These are phyloP conservation scores for Talaromyces sp. DNA, from an alignment of 2,329 filamentous ascomycete genomes.

Conservation along the genomic window DNA sequence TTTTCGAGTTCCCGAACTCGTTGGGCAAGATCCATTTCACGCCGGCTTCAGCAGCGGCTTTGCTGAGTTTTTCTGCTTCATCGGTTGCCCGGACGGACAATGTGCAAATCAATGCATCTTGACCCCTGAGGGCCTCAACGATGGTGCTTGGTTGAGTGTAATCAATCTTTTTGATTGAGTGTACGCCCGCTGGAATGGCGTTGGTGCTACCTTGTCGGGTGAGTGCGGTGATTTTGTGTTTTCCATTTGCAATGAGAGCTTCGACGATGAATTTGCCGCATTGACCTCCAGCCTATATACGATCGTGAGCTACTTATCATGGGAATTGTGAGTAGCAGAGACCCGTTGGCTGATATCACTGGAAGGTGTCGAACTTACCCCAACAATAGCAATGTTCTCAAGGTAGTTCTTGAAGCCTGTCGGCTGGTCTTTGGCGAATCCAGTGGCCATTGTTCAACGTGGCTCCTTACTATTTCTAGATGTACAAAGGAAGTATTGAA, in stretches of 20 bases:
- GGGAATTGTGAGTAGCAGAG: too few relatives aligned
- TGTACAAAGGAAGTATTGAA: not conserved
- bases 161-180: slow-evolving; percentile 40
- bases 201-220: slow-evolving; percentile 42
- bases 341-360: too few relatives aligned
- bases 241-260: slow-evolving; percentile 43
- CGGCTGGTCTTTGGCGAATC: slow-evolving; percentile 12
- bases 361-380: slow-evolving; percentile 23
- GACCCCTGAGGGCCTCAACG: slow-evolving; percentile 47
- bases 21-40: slow-evolving; percentile 56
- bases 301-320: not conserved
- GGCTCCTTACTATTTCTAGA: not conserved
- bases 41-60: slow-evolving; percentile 52
- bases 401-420: slow-evolving; percentile 27
- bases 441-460: slow-evolving; percentile 4
- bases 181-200: slow-evolving; percentile 44
- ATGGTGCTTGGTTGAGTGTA: slow-evolving; percentile 47
- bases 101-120: slow-evolving; percentile 56
- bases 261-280: slow-evolving; percentile 26
- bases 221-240: slow-evolving; percentile 50
- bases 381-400: slow-evolving; percentile 37
- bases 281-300: slow-evolving; percentile 31
- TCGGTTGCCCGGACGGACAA: slow-evolving; percentile 41
- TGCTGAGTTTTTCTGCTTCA: slow-evolving; percentile 46
- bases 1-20: slow-evolving; percentile 30